Percentiles rank a stretch among this genome's conserved stretches.
These are phyloP conservation scores for Neopestalotiopsis sp. DNA, from an alignment of 2,329 filamentous ascomycete genomes.

Conservation along the genomic window DNA sequence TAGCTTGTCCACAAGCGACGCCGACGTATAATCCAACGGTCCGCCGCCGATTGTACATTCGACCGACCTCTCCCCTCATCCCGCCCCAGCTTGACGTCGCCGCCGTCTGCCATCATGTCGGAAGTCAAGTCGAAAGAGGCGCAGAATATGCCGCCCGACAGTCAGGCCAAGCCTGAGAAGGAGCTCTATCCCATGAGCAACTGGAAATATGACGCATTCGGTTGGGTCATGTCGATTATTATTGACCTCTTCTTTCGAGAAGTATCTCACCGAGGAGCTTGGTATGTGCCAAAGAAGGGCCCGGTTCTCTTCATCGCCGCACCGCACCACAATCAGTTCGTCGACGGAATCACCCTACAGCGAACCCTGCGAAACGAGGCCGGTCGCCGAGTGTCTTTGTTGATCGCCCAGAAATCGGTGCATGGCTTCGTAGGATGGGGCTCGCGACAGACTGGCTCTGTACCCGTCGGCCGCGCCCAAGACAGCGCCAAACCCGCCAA, in stretches of 20 bases:
- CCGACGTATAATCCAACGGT: neutral
- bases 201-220: slow-evolving; percentile 78
- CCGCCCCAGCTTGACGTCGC: neutral
- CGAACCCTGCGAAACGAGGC: slow-evolving; percentile 86
- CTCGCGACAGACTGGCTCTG: slow-evolving; percentile 82
- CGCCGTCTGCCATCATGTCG: slow-evolving; percentile 16
- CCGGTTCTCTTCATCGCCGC: slow-evolving; percentile 95
- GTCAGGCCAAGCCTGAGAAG: slow-evolving; percentile 40
- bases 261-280: slow-evolving; percentile 91
- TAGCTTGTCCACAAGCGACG: neutral
- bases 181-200: slow-evolving; percentile 72
- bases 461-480: slow-evolving; percentile 91
- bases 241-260: slow-evolving; percentile 98
- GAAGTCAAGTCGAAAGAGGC: slow-evolving; percentile 20
- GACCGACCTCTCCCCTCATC: neutral
- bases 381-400: slow-evolving; percentile 84
- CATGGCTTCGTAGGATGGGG: slow-evolving; percentile 89
- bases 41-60: neutral
- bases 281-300: slow-evolving; percentile 88
- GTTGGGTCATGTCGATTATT: slow-evolving; percentile 80
- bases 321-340: slow-evolving; percentile 96
- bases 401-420: slow-evolving; percentile 96
- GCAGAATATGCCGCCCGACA: slow-evolving; percentile 19
- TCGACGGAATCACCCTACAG: slow-evolving; percentile 93
- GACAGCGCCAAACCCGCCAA: slow-evolving; percentile 81